These are phyloP conservation scores for Nakazawaea wickerhamii DNA, from an alignment of 805 yeast genomes.

Conservation along the genomic window DNA sequence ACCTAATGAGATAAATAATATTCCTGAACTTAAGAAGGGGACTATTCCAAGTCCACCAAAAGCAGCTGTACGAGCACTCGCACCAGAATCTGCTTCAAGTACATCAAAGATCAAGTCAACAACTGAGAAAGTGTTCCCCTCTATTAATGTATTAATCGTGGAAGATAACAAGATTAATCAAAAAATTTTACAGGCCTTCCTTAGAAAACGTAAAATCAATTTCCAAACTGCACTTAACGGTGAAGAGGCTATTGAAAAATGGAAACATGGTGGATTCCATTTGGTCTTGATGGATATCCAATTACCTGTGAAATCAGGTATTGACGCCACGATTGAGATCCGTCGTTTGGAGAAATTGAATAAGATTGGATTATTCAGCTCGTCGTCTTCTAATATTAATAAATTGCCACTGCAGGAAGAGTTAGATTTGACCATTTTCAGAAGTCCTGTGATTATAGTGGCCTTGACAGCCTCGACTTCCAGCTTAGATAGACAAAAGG, in stretches of 20 bases:
- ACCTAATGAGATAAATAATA: background rate
- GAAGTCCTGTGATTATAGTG: conserved; percentile 95
- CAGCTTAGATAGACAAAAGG: conserved; percentile 79
- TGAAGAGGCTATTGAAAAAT: conserved; percentile 87
- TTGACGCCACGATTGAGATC: conserved; percentile 91
- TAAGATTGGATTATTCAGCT: conserved; percentile 58
- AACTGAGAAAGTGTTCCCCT: conserved; percentile 70
- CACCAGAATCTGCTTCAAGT: background rate
- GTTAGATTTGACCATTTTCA: conserved; percentile 57
- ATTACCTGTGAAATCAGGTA: conserved; percentile 91
- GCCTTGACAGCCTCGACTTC: conserved; percentile 93
- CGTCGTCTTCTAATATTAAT: background rate
- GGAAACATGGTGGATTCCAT: conserved; percentile 94
- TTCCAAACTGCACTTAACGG: conserved; percentile 90
- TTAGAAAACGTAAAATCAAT: conserved; percentile 78
- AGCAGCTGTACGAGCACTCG: background rate
- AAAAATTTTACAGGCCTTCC: conserved; percentile 82
- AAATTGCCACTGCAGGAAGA: conserved; percentile 38
- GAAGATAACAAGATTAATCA: conserved; percentile 96
- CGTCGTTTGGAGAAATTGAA: conserved; percentile 77
- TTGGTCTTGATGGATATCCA: conserved; percentile 96
- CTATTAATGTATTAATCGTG: conserved; percentile 85
- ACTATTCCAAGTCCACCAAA: background rate
- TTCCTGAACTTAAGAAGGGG: background rate
- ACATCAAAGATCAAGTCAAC: conserved; percentile 26